Conservation (phyloP, 2,329 filamentous ascomycete genomes). For the Neopestalotiopsis sp. region DNA sequence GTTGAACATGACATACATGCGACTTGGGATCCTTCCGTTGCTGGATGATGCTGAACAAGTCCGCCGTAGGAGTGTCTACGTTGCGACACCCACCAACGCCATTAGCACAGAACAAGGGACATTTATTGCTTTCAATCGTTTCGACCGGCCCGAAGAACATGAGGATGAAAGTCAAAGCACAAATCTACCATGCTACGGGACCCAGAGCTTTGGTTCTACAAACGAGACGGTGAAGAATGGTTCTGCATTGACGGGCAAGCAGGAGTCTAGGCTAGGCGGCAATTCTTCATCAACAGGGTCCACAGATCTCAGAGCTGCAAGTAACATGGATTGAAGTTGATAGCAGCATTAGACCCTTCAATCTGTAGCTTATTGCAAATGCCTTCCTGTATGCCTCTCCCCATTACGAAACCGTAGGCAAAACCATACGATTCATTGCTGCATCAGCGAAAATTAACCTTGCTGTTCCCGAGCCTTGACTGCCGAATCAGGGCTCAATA, state of each 20-base stretch:
- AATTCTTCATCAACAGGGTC: no score
- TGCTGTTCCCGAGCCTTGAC: no score
- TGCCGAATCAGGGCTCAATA: no score
- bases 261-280: no score
- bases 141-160: slow-evolving; percentile 28
- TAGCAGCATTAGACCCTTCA: no score
- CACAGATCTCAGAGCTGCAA: no score
- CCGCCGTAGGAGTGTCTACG: slow-evolving; percentile 41
- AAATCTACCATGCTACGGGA: not conserved
- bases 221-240: not conserved
- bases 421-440: no score
- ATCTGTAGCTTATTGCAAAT: no score
- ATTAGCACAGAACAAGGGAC: slow-evolving; percentile 39
- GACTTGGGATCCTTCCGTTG: slow-evolving; percentile 45
- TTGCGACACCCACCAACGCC: slow-evolving; percentile 45
- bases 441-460: no score
- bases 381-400: no score
- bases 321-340: no score
- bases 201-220: not conserved
- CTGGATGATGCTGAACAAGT: slow-evolving; percentile 47
- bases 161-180: not conserved
- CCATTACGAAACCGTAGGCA: no score
- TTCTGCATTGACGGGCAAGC: not conserved
- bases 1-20: slow-evolving; percentile 44
- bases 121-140: slow-evolving; percentile 54